Evolutionary conservation across 1,284 basidiomycete species (phyloP).

Genomic region (Erythrobasidium hasegawianum): DNA sequence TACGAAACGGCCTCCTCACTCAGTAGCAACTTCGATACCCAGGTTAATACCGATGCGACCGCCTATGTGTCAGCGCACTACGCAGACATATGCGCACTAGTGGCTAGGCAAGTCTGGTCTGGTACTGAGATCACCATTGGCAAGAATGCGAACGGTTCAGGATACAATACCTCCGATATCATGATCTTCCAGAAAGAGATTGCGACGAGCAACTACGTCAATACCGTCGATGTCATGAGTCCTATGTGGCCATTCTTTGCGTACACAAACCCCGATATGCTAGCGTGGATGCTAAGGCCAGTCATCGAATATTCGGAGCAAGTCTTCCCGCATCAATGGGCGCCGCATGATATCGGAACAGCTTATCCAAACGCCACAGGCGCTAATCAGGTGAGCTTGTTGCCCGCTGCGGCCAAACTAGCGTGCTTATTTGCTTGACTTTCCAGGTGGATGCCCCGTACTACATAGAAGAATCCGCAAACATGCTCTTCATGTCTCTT

Average conservation of each 20-base stretch:
- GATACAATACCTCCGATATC: slow-evolving; percentile 20
- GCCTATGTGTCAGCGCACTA: slow-evolving; percentile 46
- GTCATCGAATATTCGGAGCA: slow-evolving; percentile 27
- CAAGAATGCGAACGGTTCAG: slow-evolving; percentile 19
- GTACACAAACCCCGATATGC: slow-evolving; percentile 58
- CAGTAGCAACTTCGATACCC: slow-evolving; percentile 57
- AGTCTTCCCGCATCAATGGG: slow-evolving; percentile 22
- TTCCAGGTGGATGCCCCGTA: slow-evolving; percentile 29
- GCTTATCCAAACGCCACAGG: slow-evolving; percentile 26
- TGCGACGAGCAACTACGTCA: slow-evolving; percentile 33
- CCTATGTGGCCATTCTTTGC: slow-evolving; percentile 63
- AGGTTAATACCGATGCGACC: slow-evolving; percentile 57
- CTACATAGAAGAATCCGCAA: slow-evolving; percentile 41
- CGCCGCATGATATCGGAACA: slow-evolving; percentile 35
- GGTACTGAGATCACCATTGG: slow-evolving; percentile 41
- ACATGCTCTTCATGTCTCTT: slow-evolving; percentile 45
- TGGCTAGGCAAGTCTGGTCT: slow-evolving; percentile 40
- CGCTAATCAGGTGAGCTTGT: slow-evolving; percentile 22
- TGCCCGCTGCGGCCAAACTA: too few species aligned
- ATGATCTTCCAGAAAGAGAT: slow-evolving; percentile 42
- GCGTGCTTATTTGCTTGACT: too few species aligned
- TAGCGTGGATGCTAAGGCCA: slow-evolving; percentile 20
- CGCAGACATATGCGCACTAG: slow-evolving; percentile 39
- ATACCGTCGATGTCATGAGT: slow-evolving; percentile 52
- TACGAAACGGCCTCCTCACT: slow-evolving; percentile 55